Evolutionary conservation across 306 rosid genomes (phyloP), one percentile per base, ranked within the genome.

Genomic region (Sesbania bispinosa): DNA sequence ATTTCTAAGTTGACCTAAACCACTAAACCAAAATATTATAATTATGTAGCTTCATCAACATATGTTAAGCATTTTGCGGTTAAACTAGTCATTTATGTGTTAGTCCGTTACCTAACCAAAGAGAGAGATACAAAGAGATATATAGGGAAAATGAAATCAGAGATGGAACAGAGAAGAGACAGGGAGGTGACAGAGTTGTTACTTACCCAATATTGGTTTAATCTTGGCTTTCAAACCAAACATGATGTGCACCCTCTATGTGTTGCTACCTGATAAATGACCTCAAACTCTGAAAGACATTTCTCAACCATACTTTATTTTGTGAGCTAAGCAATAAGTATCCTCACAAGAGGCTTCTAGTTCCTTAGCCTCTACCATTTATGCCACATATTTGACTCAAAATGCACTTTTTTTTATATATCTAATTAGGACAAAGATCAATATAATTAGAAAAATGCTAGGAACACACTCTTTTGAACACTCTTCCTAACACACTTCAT

Each of bases 221-320:
- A 74, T 84, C 81, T 77, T 75, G 69, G 80, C 85, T 84, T 87
- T 81, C 88, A 89, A 85, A 85, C 69, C 71, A 80, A 58, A 50
- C 50, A 82, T 85, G 52, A 88, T 82, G 74, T 29, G 42, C 54
- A 68, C 84, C 59, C 61, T 69, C 50, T 59, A 66, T 63, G 66
- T 67, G 77, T 75, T 79, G 20, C 83, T 51, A 75, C 77, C 75
- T 48, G 81, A 79, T 70, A 26, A 1, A 73, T 69, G 79, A 76
- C 79, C 32, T 75, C 86, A 85, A 90, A 83, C 75, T 69, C 14
- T 83, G 97, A 93, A 84, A 90, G 83, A 79, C 85, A 87, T 88
- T 71, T 48, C 92, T 50, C 98, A 90, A 84, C 97, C 72, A 79
- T 82, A 43, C 9, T 50, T 15, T 77, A 30, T 63, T 79, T 78